phyloP scores from a whole-genome alignment of 1,139 yeast species.

The Taphrina pruni region DNA sequence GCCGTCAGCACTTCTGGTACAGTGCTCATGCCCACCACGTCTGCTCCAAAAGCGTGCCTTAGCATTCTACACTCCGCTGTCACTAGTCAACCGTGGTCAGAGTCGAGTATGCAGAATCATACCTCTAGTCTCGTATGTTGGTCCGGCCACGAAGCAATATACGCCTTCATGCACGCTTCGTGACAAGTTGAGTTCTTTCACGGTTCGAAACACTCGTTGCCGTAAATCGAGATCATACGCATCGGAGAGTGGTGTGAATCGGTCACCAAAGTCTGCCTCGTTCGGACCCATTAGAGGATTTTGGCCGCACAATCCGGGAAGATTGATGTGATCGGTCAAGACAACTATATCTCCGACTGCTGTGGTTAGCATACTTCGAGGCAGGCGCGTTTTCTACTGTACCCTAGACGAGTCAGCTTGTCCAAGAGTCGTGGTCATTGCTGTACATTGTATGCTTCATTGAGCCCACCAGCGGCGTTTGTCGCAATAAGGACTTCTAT shows the following conservation, averaged over 20 bases:
- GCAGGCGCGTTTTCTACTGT: neutral
- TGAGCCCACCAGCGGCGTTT: conserved; percentile 93
- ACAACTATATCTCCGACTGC: conserved; percentile 81
- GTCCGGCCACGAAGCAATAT: conserved; percentile 86
- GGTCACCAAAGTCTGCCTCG: conserved; percentile 76
- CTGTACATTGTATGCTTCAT: conserved; percentile 63
- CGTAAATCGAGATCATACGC: conserved; percentile 83
- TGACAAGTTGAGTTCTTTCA: conserved; percentile 55
- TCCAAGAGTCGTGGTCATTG: neutral
- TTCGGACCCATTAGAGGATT: conserved; percentile 92
- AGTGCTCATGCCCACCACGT: conserved; percentile 97
- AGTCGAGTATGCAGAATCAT: neutral
- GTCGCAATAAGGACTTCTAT: conserved; percentile 67
- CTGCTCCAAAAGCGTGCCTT: conserved; percentile 72
- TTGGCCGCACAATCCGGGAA: conserved; percentile 87
- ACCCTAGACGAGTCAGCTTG: neutral
- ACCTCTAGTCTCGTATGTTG: conserved; percentile 87
- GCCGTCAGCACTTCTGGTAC: conserved; percentile 95
- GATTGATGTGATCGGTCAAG: conserved; percentile 73
- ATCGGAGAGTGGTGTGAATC: conserved; percentile 87
- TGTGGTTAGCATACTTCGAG: neutral
- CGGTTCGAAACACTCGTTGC: conserved; percentile 56
- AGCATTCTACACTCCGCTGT: conserved; percentile 82
- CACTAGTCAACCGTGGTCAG: neutral
- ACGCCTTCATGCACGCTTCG: conserved; percentile 84